Evolutionary conservation across 1,284 basidiomycete genomes (phyloP), one percentile per base, ranked within the genome.

Genomic region (Cyathus pygmaeus): DNA sequence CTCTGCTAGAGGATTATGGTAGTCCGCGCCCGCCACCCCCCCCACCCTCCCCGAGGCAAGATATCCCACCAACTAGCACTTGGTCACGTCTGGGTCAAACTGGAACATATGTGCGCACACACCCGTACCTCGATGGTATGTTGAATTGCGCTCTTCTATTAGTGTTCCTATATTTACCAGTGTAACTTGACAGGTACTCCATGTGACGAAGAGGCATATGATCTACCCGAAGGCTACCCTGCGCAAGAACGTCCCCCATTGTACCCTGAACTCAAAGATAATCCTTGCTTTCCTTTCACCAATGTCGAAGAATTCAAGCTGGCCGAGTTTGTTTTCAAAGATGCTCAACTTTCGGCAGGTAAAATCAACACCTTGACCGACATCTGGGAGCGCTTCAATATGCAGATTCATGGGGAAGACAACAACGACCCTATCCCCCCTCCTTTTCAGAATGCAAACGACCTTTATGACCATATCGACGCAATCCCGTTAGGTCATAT

Each of bases 401-500:
- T 6, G 21, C 11, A 10, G 21, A n/a, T 36, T 58, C 33, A 62
- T 30, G 39, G n/a, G 5, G 39, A 19, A 7, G 33, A 36, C 15
- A 19, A 11, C n/a, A 19, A 9, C 5, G 41, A 44, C 6, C 50
- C 41, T 2, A 11, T 19, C n/a, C 15, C 13, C 17, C 63, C 68
- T 0, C 73, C 72, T 1, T 76, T 74, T 44, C n/a, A 51, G 1
- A 49, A 69, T 49, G 60, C 66, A 24, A 17, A 61, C 1, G 63
- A 75, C 7, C 36, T 76, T 0, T 70, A 72, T 44, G 56, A 60
- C 3, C 61, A 53, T 0, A 75, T 76, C 30, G 70, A 77, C 52
- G 24, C 19, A 3, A 73, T 64, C 3, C 42, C 57, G 10, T 44
- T 65, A 31, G 71, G 74, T 2, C 63, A 70, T n/a, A 60, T 72